Percentiles rank a stretch among this genome's conserved stretches.
Evolutionary conservation across 352 stramenopile species (phyloP).

Genomic region (Phytopythium ostracodes): DNA sequence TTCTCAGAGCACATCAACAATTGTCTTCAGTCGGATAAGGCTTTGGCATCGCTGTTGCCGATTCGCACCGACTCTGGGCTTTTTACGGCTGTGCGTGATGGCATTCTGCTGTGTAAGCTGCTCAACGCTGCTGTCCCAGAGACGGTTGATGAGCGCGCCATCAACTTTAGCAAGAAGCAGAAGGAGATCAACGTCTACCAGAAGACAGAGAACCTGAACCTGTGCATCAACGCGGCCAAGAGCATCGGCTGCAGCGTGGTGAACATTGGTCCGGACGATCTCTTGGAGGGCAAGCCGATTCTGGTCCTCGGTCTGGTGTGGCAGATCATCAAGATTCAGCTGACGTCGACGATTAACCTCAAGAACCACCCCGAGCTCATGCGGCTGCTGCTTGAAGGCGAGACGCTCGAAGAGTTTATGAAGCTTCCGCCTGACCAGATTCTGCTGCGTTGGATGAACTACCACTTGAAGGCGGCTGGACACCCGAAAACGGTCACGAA

Average conservation of each 20-base stretch:
- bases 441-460: conserved; percentile 93
- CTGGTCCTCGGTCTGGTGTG: conserved; percentile 91
- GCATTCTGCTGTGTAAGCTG: conserved; percentile 89
- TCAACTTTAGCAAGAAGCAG: conserved; percentile 81
- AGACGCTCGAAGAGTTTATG: conserved; percentile 88
- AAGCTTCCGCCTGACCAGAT: conserved; percentile 90
- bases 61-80: conserved; percentile 78
- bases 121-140: conserved; percentile 90
- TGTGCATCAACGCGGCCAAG: conserved; percentile 93
- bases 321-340: conserved; percentile 94
- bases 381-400: conserved; percentile 77
- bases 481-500: conserved; percentile 76
- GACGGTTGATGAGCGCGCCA: conserved; percentile 88
- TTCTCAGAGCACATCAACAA: conserved; percentile 95
- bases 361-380: conserved; percentile 92
- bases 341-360: conserved; percentile 90
- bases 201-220: conserved; percentile 89
- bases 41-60: conserved; percentile 60
- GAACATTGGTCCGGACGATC: conserved; percentile 88
- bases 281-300: conserved; percentile 84
- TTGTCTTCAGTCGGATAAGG: conserved; percentile 59
- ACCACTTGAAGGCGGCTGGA: conserved; percentile 81
- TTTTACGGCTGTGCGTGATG: conserved; percentile 81
- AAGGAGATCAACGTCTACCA: conserved; percentile 86
- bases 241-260: conserved; percentile 92